Conservation (phyloP, 768 basidiomycete genomes). For the Tricholoma flavovirens region DNA sequence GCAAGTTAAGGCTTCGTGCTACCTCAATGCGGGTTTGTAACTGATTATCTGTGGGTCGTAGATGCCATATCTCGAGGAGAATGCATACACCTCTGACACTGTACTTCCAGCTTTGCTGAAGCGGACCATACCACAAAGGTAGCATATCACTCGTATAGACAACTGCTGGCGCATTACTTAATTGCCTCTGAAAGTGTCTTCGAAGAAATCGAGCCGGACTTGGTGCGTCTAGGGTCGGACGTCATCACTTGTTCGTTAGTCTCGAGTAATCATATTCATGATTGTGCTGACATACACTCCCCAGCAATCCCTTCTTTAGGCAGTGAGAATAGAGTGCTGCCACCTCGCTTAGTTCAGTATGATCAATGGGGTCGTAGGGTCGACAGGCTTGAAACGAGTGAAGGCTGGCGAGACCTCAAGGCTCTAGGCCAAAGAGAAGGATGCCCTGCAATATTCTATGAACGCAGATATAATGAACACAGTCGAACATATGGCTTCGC, state of each 20-base stretch:
- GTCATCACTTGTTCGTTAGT: constrained; percentile 41
- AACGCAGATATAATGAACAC: constrained; percentile 52
- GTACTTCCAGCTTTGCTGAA: constrained; percentile 57
- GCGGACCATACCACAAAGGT: constrained; percentile 48
- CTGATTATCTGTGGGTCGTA: constrained; percentile 15
- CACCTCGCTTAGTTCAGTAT: constrained; percentile 60
- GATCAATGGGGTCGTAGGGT: constrained; percentile 68
- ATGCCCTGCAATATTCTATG: constrained; percentile 60
- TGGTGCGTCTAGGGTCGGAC: constrained; percentile 54
- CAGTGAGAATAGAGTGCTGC: constrained; percentile 34
- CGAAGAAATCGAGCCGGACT: constrained; percentile 51
- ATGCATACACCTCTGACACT: constrained; percentile 57
- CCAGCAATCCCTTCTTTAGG: constrained; percentile 52
- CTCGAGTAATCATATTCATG: background rate
- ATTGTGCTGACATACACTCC: background rate
- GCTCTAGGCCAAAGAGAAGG: constrained; percentile 58
- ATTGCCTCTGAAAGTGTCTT: constrained; percentile 28
- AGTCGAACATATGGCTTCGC: constrained; percentile 63
- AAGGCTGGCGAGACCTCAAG: constrained; percentile 69
- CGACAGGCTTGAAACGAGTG: constrained; percentile 62
- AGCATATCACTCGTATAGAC: background rate
- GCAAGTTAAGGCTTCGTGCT: constrained; percentile 29
- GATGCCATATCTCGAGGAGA: constrained; percentile 49
- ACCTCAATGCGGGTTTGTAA: background rate
- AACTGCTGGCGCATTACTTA: background rate